These are phyloP conservation scores for Ceratocystis lukuohia DNA, from an alignment of 2,329 filamentous ascomycete species.

Conservation along the genomic window DNA sequence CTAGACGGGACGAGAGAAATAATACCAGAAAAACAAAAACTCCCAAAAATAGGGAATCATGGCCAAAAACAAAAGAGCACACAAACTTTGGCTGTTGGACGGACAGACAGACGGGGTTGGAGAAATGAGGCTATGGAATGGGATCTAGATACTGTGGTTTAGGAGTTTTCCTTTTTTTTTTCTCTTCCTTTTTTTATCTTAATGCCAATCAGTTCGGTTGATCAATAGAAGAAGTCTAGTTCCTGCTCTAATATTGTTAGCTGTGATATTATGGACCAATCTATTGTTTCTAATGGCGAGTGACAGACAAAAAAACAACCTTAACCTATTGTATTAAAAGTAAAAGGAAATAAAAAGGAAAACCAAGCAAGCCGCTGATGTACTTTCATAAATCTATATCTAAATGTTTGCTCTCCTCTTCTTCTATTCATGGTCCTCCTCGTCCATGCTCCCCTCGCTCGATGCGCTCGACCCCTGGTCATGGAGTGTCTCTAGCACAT, in stretches of 20 bases:
- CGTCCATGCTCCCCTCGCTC: conserved; percentile 12
- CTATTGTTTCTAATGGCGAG: neutral
- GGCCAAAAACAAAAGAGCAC: neutral
- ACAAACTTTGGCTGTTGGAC: neutral
- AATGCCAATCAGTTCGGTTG: neutral
- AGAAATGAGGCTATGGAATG: neutral
- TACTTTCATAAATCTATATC: neutral
- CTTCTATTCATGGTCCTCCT: conserved; percentile 6
- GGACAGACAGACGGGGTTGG: neutral
- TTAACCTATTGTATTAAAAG: neutral
- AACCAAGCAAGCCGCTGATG: neutral
- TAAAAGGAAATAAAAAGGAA: neutral
- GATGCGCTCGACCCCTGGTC: conserved; percentile 21
- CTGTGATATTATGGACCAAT: too few species aligned
- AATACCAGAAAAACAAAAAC: neutral
- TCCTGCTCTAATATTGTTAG: too few species aligned
- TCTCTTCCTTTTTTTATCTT: neutral
- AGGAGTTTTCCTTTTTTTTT: conserved; percentile 8
- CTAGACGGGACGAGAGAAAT: too few species aligned
- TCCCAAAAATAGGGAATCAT: conserved; percentile 2
- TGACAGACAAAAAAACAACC: neutral
- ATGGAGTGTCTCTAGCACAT: conserved; percentile 29
- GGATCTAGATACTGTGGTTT: conserved; percentile 12
- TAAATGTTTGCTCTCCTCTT: neutral
- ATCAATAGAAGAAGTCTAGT: neutral